Conservation (phyloP, 2,329 filamentous ascomycete species). For the Chaetoscypha palmicola region DNA sequence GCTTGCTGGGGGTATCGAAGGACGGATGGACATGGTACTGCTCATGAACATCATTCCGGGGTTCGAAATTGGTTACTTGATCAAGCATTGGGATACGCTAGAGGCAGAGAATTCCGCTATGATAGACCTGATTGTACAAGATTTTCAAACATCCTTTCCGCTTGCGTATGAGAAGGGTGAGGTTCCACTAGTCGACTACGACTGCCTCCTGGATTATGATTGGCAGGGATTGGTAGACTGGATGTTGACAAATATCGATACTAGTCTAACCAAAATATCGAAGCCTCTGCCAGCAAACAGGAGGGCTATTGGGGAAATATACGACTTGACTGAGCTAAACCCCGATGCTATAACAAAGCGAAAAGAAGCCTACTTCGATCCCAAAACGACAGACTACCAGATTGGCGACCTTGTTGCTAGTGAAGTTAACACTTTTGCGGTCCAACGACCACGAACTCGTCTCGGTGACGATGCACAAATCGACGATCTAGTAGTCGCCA, state of each 20-base stretch:
- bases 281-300: slow-evolving; percentile 43
- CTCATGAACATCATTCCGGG: slow-evolving; percentile 49
- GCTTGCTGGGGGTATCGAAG: slow-evolving; percentile 53
- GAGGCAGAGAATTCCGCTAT: slow-evolving; percentile 44
- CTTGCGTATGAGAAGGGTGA: slow-evolving; percentile 57
- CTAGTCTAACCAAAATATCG: slow-evolving; percentile 35
- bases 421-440: slow-evolving; percentile 32
- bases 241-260: slow-evolving; percentile 43
- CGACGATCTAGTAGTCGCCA: slow-evolving; percentile 37
- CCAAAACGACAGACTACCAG: slow-evolving; percentile 39
- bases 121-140: slow-evolving; percentile 49
- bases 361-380: slow-evolving; percentile 51
- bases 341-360: slow-evolving; percentile 36
- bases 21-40: slow-evolving; percentile 54
- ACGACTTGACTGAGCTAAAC: slow-evolving; percentile 22
- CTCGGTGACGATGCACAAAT: slow-evolving; percentile 21
- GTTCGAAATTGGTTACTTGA: slow-evolving; percentile 43
- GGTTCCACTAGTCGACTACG: slow-evolving; percentile 55
- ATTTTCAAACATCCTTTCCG: slow-evolving; percentile 60
- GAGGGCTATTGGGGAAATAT: slow-evolving; percentile 38
- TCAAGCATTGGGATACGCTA: slow-evolving; percentile 48
- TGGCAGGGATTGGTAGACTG: slow-evolving; percentile 62
- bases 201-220: slow-evolving; percentile 58
- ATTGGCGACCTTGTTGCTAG: slow-evolving; percentile 36
- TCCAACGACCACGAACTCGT: not conserved